phyloP scores from a whole-genome alignment of 306 rosid genomes.

The Cicer yamashitae region DNA sequence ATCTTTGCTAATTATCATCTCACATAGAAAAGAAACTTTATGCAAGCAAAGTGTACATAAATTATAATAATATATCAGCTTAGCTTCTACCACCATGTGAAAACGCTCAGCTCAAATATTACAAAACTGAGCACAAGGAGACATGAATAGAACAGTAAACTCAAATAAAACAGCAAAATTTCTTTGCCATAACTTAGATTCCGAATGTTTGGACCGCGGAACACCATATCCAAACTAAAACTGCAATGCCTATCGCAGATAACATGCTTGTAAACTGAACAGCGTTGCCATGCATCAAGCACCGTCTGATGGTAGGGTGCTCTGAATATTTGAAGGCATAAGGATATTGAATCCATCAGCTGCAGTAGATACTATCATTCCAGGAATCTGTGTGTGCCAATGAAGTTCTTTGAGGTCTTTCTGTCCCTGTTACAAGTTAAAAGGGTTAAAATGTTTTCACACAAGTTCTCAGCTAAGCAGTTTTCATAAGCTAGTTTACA shows the following conservation, averaged over 20 bases:
- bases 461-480: background rate
- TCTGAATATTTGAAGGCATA: conserved; percentile 94
- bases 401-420: conserved; percentile 91
- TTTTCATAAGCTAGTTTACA: conserved; percentile 1
- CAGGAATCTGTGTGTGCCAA: conserved; percentile 97
- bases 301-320: conserved; percentile 67
- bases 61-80: background rate
- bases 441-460: background rate
- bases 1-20: no score
- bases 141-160: background rate
- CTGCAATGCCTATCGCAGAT: background rate
- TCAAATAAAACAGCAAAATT: background rate
- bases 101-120: conserved; percentile 11
- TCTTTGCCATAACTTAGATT: conserved; percentile 25
- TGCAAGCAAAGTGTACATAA: background rate
- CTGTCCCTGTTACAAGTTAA: conserved; percentile 71
- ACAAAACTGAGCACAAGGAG: conserved; percentile 17
- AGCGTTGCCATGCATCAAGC: conserved; percentile 44
- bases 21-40: background rate
- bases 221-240: conserved; percentile 12
- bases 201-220: conserved; percentile 1
- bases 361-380: conserved; percentile 94
- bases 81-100: background rate
- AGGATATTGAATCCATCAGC: conserved; percentile 89
- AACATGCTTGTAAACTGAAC: background rate